A percentile compares a stretch with the other conserved stretches of the same genome.
Conservation (phyloP, 257 asterid species). For the Cruciata laevipes region DNA sequence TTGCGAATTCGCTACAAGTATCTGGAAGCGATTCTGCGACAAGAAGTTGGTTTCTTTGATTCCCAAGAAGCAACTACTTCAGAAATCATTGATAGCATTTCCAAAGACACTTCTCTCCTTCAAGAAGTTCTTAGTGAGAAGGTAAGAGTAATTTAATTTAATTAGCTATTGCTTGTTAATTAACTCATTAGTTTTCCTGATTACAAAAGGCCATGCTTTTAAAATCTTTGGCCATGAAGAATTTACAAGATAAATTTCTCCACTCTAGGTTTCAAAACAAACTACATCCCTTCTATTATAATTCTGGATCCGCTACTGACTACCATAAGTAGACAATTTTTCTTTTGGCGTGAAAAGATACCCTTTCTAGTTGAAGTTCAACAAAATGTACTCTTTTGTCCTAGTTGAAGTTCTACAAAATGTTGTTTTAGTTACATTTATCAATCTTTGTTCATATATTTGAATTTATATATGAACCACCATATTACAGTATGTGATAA, state of each 20-base stretch:
- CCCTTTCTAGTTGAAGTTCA: no score
- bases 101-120: constrained; percentile 71
- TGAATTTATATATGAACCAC: no score
- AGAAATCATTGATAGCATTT: constrained; percentile 67
- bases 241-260: background rate
- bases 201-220: no score
- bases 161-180: background rate
- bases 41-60: constrained; percentile 88
- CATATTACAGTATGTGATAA: no score
- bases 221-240: no score
- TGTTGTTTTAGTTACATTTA: no score
- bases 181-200: background rate
- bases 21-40: constrained; percentile 69
- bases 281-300: no score
- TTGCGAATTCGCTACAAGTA: constrained; percentile 68
- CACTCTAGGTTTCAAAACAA: background rate
- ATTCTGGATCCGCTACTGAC: background rate
- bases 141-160: constrained; percentile 25
- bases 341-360: no score
- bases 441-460: no score
- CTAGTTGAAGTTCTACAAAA: no score
- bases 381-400: no score
- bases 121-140: constrained; percentile 89
- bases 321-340: no score
- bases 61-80: constrained; percentile 84